Conservation (phyloP, 768 basidiomycete genomes). For the Tricholoma furcatifolium region DNA sequence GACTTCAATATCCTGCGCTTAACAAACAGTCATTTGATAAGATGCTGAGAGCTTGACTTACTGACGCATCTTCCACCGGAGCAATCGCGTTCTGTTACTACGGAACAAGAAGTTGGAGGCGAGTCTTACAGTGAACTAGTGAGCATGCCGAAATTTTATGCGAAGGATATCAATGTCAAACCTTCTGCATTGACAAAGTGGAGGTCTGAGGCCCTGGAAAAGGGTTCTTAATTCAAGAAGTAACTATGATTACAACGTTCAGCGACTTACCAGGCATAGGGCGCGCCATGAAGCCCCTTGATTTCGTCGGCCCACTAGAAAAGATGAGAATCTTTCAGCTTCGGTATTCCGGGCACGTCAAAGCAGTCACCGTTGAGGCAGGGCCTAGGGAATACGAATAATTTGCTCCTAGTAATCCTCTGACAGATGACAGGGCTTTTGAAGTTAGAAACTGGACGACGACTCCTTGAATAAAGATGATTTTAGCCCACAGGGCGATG, state of each 20-base stretch:
- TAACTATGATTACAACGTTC: neutral
- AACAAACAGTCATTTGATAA: conserved; percentile 16
- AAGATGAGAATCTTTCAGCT: too few species aligned
- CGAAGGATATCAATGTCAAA: conserved; percentile 9
- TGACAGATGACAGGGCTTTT: conserved; percentile 45
- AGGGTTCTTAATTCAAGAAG: neutral
- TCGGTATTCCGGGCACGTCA: too few species aligned
- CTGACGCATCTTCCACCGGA: conserved; percentile 34
- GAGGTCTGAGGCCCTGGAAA: conserved; percentile 34
- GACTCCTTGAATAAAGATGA: neutral
- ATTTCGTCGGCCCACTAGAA: conserved; percentile 53
- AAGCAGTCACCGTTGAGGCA: conserved; percentile 40
- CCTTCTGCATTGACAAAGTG: conserved; percentile 55
- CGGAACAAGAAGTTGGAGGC: conserved; percentile 47
- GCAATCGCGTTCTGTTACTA: conserved; percentile 46
- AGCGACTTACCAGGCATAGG: conserved; percentile 34
- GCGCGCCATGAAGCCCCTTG: conserved; percentile 27
- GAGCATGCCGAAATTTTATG: neutral
- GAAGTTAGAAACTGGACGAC: conserved; percentile 46
- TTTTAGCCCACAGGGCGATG: neutral
- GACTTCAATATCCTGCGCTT: conserved; percentile 27
- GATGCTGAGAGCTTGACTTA: conserved; percentile 29
- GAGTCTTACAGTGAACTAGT: conserved; percentile 28
- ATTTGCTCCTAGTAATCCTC: conserved; percentile 39
- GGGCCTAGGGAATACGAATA: conserved; percentile 46